A percentile compares a stretch with the other conserved stretches of the same genome.
phyloP scores from a whole-genome alignment of 495 filamentous ascomycete species.

The Zalerion maritima region DNA sequence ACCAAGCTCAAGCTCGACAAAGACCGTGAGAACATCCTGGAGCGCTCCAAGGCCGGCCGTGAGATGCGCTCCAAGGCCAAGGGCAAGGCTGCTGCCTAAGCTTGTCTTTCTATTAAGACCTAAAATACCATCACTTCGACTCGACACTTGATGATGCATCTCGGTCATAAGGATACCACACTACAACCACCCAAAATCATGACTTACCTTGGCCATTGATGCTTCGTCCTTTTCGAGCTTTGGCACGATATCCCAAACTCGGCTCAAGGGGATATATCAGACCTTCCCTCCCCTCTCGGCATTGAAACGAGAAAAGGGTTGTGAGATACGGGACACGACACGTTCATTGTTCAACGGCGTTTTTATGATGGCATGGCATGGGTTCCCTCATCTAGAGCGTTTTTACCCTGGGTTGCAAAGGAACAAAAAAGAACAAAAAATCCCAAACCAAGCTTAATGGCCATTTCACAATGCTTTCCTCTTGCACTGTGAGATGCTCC shows the following conservation, averaged over 20 bases:
- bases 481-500: constrained; percentile 42
- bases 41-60: constrained; percentile 64
- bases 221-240: neutral
- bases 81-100: constrained; percentile 15
- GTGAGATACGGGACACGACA: too few species aligned
- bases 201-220: neutral
- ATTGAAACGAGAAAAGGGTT: too few species aligned
- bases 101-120: neutral
- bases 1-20: constrained; percentile 97
- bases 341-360: too few species aligned
- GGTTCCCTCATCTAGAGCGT: too few species aligned
- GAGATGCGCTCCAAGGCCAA: constrained; percentile 47
- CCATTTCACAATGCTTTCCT: constrained; percentile 39
- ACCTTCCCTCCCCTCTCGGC: too few species aligned
- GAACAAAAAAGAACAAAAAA: constrained; percentile 23
- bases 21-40: constrained; percentile 89
- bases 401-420: constrained; percentile 14
- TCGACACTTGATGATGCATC: neutral
- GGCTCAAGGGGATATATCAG: constrained; percentile 1
- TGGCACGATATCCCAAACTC: constrained; percentile 1
- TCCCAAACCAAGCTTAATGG: constrained; percentile 41
- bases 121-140: neutral
- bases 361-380: too few species aligned
- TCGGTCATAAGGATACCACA: neutral
- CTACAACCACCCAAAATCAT: neutral